These are phyloP conservation scores for Candida nonsorbophila DNA, from an alignment of 805 yeast species.

Conservation along the genomic window DNA sequence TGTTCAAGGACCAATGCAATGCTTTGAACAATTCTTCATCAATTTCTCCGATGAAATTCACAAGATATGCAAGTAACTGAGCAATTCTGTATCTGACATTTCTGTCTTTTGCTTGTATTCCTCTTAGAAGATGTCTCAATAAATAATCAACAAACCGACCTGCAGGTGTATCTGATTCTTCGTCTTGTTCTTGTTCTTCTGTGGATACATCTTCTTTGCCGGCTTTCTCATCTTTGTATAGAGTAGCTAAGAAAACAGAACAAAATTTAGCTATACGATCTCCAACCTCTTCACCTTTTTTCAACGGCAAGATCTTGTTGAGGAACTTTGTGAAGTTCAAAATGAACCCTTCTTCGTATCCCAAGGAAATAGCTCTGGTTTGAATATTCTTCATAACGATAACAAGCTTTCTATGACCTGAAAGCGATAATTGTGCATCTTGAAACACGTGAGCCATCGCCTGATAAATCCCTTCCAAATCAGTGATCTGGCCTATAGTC, in stretches of 20 bases:
- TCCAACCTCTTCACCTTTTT: slow-evolving; percentile 65
- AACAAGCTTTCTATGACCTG: slow-evolving; percentile 74
- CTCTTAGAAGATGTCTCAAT: slow-evolving; percentile 66
- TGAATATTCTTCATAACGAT: slow-evolving; percentile 58
- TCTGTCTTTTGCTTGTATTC: slow-evolving; percentile 70
- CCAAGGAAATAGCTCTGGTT: slow-evolving; percentile 46
- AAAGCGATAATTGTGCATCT: slow-evolving; percentile 68
- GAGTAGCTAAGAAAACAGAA: slow-evolving; percentile 50
- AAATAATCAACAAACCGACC: slow-evolving; percentile 54
- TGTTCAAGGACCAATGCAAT: slow-evolving; percentile 54
- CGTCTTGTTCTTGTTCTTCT: slow-evolving; percentile 14
- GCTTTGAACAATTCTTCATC: slow-evolving; percentile 66
- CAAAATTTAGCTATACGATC: slow-evolving; percentile 72
- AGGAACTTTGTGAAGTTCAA: slow-evolving; percentile 55
- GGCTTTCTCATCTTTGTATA: slow-evolving; percentile 26
- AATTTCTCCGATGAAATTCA: slow-evolving; percentile 69
- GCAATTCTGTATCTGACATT: slow-evolving; percentile 76
- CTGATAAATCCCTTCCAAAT: slow-evolving; percentile 16
- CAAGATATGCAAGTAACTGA: slow-evolving; percentile 65
- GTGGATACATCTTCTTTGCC: slow-evolving; percentile 17
- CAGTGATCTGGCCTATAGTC: slow-evolving; percentile 14
- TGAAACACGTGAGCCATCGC: slow-evolving; percentile 69
- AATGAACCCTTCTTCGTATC: slow-evolving; percentile 54
- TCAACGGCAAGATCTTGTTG: slow-evolving; percentile 61
- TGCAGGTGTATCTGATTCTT: slow-evolving; percentile 38